phyloP scores from a whole-genome alignment of 2,329 filamentous ascomycete species.

The Phialocephala sp. region DNA sequence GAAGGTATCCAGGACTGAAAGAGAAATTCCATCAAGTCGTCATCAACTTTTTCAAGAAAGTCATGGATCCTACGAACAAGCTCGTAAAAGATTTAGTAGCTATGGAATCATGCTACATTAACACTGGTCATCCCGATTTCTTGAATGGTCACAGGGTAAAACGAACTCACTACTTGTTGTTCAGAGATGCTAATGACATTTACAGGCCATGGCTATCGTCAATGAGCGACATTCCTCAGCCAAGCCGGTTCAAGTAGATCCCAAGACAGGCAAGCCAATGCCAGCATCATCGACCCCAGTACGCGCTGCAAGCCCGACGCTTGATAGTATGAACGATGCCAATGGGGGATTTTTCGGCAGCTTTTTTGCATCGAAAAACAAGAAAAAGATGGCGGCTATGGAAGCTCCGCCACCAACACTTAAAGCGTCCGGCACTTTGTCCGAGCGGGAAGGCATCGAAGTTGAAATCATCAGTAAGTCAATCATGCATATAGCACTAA shows the following conservation, averaged over 20 bases:
- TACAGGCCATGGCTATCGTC: constrained; percentile 91
- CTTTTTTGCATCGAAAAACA: constrained; percentile 99
- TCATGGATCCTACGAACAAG: constrained; percentile 98
- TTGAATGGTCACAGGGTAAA: constrained; percentile 86
- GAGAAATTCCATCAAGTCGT: constrained; percentile 96
- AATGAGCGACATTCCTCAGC: constrained; percentile 84
- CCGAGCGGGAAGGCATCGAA: constrained; percentile 92
- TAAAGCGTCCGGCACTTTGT: constrained; percentile 92
- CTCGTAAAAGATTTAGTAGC: constrained; percentile 88
- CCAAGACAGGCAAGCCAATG: constrained; percentile 96
- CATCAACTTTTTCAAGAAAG: constrained; percentile 95
- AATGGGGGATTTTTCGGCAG: constrained; percentile 94
- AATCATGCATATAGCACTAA: not conserved
- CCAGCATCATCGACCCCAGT: constrained; percentile 66
- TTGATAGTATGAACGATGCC: constrained; percentile 55
- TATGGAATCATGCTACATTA: constrained; percentile 98
- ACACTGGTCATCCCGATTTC: constrained; percentile 98
- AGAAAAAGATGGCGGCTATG: constrained; percentile 99
- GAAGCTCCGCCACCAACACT: constrained; percentile 90
- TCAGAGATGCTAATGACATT: constrained; percentile 32
- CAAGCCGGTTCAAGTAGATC: constrained; percentile 94
- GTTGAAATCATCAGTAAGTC: constrained; percentile 96
- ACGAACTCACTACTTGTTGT: constrained; percentile 9
- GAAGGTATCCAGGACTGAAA: constrained; percentile 91
- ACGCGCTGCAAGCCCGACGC: constrained; percentile 76